A percentile compares a stretch with the other conserved stretches of the same genome.
phyloP scores from a whole-genome alignment of 2,329 filamentous ascomycete species.

The Tolypocladium nubicola region DNA sequence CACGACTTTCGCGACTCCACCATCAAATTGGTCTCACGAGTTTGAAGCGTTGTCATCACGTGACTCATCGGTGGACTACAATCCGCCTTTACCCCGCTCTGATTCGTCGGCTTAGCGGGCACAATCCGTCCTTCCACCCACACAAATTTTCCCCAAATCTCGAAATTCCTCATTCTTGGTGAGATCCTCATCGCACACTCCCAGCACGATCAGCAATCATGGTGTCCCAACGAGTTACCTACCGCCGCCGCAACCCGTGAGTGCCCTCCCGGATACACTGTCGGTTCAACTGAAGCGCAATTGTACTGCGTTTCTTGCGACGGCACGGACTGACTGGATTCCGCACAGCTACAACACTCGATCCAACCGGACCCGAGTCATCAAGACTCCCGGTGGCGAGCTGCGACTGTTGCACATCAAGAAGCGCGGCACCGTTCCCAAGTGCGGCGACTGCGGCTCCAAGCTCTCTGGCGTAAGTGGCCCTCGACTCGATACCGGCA shows the following conservation, averaged over 20 bases:
- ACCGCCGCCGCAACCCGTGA: constrained; percentile 74
- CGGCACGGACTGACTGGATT: constrained; percentile 12
- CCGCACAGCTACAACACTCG: constrained; percentile 82
- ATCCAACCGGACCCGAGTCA: constrained; percentile 91
- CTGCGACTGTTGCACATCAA: constrained; percentile 98
- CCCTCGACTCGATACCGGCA: constrained; percentile 10
- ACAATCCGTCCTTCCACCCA: constrained; percentile 25
- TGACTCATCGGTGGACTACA: neutral
- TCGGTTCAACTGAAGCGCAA: constrained; percentile 3
- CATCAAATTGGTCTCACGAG: neutral
- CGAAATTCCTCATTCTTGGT: constrained; percentile 27
- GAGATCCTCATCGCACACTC: constrained; percentile 24
- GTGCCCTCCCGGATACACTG: constrained; percentile 23
- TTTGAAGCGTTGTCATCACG: neutral
- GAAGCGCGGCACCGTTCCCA: constrained; percentile 96
- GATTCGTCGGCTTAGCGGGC: constrained; percentile 28
- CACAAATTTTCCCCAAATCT: constrained; percentile 33
- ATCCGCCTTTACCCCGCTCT: constrained; percentile 9
- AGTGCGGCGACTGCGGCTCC: constrained; percentile 97
- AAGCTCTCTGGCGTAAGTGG: constrained; percentile 95
- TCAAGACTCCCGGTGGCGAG: constrained; percentile 95
- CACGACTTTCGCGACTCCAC: neutral
- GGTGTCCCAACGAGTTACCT: constrained; percentile 49
- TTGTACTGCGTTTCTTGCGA: constrained; percentile 1
- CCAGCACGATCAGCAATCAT: constrained; percentile 41